Evolutionary conservation across 129 eudicot genomes (phyloP).

Genomic region (Chrysanthemum makinoi): DNA sequence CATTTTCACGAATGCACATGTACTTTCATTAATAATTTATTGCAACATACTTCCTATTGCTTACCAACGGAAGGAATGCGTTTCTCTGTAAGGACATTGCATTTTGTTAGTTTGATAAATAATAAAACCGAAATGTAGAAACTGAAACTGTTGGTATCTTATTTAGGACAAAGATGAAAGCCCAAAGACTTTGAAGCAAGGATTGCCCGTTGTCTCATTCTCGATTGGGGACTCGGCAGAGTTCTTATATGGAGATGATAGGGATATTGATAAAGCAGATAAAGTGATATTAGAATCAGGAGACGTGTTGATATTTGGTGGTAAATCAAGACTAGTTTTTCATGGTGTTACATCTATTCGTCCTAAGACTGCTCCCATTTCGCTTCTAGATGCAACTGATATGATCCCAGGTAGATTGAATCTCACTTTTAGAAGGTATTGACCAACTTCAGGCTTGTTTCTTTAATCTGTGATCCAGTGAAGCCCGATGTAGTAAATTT

Average conservation of each 20-base stretch:
- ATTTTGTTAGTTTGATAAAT: too few relatives aligned
- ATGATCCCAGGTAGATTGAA: slow-evolving; percentile 70
- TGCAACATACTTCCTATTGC: too few relatives aligned
- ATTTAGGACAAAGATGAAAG: slow-evolving; percentile 78
- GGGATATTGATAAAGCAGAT: slow-evolving; percentile 47
- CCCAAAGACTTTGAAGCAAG: slow-evolving; percentile 41
- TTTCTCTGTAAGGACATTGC: too few relatives aligned
- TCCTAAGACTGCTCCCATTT: slow-evolving; percentile 48
- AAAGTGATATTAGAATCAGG: slow-evolving; percentile 71
- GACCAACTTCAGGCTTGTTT: neutral
- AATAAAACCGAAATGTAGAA: neutral
- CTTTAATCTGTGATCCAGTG: neutral
- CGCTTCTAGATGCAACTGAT: slow-evolving; percentile 47
- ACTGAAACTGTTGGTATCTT: neutral
- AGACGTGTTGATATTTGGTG: slow-evolving; percentile 90
- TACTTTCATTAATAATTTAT: too few relatives aligned
- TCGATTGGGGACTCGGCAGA: slow-evolving; percentile 87
- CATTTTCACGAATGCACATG: too few relatives aligned
- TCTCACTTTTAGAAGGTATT: slow-evolving; percentile 70
- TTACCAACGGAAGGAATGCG: too few relatives aligned
- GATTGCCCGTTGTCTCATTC: slow-evolving; percentile 80
- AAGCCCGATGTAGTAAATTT: too few relatives aligned
- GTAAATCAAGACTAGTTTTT: slow-evolving; percentile 65
- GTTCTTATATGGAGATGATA: slow-evolving; percentile 58
- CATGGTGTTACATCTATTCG: slow-evolving; percentile 66